Conservation (phyloP, 2,329 filamentous ascomycete species). For the Epichloe brachyelytri region DNA sequence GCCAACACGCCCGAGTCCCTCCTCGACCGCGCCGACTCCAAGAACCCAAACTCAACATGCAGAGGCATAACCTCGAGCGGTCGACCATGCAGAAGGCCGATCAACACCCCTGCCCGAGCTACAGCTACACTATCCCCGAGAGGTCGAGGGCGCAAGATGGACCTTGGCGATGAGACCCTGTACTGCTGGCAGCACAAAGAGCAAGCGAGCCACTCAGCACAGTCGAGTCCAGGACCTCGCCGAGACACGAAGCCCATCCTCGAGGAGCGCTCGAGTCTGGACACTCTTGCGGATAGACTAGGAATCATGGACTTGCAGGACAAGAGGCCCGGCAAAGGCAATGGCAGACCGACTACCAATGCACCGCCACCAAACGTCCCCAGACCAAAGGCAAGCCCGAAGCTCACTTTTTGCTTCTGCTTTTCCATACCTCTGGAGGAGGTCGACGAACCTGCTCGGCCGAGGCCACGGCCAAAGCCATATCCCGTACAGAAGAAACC, state of each 20-base stretch:
- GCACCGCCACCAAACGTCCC: slow-evolving; percentile 10
- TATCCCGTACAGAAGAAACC: slow-evolving; percentile 31
- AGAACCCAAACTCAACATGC: slow-evolving; percentile 73
- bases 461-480: slow-evolving; percentile 29
- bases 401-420: slow-evolving; percentile 36
- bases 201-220: slow-evolving; percentile 48
- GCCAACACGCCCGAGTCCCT: slow-evolving; percentile 64
- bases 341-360: slow-evolving; percentile 14
- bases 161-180: slow-evolving; percentile 44
- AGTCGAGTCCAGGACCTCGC: slow-evolving; percentile 32
- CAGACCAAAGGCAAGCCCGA: slow-evolving; percentile 17
- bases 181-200: slow-evolving; percentile 97
- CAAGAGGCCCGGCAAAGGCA: slow-evolving; percentile 12
- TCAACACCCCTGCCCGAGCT: slow-evolving; percentile 26
- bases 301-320: slow-evolving; percentile 57
- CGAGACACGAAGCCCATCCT: slow-evolving; percentile 38
- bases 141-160: slow-evolving; percentile 21
- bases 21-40: slow-evolving; percentile 69
- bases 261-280: slow-evolving; percentile 62
- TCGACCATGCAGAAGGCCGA: slow-evolving; percentile 65
- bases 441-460: slow-evolving; percentile 20
- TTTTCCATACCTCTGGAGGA: slow-evolving; percentile 37
- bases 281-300: slow-evolving; percentile 71
- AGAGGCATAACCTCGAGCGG: slow-evolving; percentile 74
- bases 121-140: slow-evolving; percentile 7